Conservation (phyloP, 257 asterid species). For the Rehmannia glutinosa region DNA sequence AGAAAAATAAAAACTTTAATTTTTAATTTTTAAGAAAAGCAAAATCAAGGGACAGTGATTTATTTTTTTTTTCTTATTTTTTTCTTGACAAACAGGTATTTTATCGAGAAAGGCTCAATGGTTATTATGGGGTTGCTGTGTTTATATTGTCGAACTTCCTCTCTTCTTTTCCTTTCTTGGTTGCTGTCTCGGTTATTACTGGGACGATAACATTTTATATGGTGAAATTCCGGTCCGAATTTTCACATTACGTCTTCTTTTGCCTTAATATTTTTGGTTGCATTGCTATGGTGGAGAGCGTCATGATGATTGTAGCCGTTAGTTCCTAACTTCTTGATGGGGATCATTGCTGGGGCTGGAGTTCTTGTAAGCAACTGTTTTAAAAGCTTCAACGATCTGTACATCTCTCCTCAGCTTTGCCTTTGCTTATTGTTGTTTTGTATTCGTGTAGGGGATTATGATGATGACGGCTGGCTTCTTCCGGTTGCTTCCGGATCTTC, state of each 20-base stretch:
- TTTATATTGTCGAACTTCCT: conserved; percentile 77
- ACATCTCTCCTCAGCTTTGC: background rate
- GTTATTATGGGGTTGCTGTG: conserved; percentile 80
- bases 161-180: conserved; percentile 79
- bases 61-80: background rate
- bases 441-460: conserved; percentile 69
- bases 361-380: conserved; percentile 56
- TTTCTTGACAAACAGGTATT: conserved; percentile 46
- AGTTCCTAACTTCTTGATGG: conserved; percentile 93
- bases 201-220: conserved; percentile 77
- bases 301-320: conserved; percentile 95
- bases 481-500: conserved; percentile 79
- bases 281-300: conserved; percentile 88
- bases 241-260: conserved; percentile 59
- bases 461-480: conserved; percentile 97
- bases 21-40: background rate
- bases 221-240: conserved; percentile 63
- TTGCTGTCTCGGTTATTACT: conserved; percentile 46
- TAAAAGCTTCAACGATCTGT: background rate
- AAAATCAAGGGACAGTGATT: no score
- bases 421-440: background rate
- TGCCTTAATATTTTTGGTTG: conserved; percentile 75
- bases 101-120: conserved; percentile 74
- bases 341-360: conserved; percentile 91
- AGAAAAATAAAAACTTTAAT: background rate